Percentiles rank a stretch among this genome's conserved stretches.
Conservation (phyloP, 176 grass and related monocot species). For the Leersia perrieri region DNA sequence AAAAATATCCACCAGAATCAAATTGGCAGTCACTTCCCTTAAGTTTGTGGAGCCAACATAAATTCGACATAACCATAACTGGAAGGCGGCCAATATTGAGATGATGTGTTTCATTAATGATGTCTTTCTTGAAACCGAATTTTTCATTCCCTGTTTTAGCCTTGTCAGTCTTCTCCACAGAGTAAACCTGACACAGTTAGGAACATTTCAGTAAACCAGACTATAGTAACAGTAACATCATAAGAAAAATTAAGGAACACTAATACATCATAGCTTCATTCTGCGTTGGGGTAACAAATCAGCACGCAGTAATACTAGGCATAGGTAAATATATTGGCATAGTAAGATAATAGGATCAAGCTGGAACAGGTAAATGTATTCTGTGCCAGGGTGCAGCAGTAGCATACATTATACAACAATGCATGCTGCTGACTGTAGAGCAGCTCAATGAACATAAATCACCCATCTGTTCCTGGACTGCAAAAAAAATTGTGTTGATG, state of each 20-base stretch:
- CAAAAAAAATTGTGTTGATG: too few relatives aligned
- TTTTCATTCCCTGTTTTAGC: constrained; percentile 68
- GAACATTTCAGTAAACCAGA: constrained; percentile 29
- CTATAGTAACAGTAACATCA: background rate
- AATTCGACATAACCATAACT: constrained; percentile 85
- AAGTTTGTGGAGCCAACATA: constrained; percentile 65
- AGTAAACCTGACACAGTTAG: constrained; percentile 66
- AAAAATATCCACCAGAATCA: constrained; percentile 93
- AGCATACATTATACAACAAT: background rate
- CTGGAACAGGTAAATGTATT: too few relatives aligned
- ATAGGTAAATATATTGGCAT: constrained; percentile 10
- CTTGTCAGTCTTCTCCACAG: constrained; percentile 82
- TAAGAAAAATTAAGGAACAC: constrained; percentile 22
- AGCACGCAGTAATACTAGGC: background rate
- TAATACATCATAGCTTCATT: background rate
- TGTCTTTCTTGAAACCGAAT: constrained; percentile 52
- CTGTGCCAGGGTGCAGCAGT: constrained; percentile 20
- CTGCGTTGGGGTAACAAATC: background rate
- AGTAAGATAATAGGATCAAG: constrained; percentile 10
- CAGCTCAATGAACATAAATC: constrained; percentile 3
- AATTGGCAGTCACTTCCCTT: constrained; percentile 79
- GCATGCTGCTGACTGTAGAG: background rate
- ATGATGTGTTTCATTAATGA: constrained; percentile 50
- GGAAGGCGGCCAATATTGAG: constrained; percentile 68
- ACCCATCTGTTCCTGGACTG: background rate